Conservation (phyloP, 805 yeast genomes). For the Metschnikowia orientalis region DNA sequence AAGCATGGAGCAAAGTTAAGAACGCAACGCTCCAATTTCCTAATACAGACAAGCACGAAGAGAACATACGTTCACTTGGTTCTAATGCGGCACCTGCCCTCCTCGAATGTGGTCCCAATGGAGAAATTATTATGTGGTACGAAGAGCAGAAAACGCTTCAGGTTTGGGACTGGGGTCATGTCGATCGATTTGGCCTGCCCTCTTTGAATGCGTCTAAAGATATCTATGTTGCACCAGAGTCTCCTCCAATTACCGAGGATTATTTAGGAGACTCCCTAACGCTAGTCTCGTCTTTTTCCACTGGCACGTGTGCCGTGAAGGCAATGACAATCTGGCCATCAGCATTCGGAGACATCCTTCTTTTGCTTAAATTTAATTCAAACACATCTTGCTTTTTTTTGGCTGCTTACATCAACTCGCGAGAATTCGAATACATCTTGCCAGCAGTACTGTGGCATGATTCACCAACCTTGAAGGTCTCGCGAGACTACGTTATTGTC, state of each 20-base stretch:
- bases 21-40: conserved; percentile 20
- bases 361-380: too few species aligned
- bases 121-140: conserved; percentile 30
- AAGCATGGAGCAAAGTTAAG: conserved; percentile 40
- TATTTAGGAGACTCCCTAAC: conserved; percentile 10
- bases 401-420: too few species aligned
- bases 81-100: conserved; percentile 5
- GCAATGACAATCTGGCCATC: conserved; percentile 12
- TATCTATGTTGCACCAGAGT: too few species aligned
- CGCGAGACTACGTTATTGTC: conserved; percentile 8
- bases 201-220: conserved; percentile 21
- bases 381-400: too few species aligned
- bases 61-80: neutral
- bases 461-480: too few species aligned
- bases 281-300: conserved; percentile 5
- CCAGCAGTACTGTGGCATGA: too few species aligned
- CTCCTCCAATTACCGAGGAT: too few species aligned
- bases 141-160: conserved; percentile 20
- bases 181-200: neutral
- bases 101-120: conserved; percentile 28
- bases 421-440: too few species aligned
- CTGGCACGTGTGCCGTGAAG: conserved; percentile 9
- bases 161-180: conserved; percentile 32
- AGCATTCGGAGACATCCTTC: conserved; percentile 3
- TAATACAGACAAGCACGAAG: neutral